Conservation (phyloP, 2,329 filamentous ascomycete species). For the Scortechinia acanthostroma region DNA sequence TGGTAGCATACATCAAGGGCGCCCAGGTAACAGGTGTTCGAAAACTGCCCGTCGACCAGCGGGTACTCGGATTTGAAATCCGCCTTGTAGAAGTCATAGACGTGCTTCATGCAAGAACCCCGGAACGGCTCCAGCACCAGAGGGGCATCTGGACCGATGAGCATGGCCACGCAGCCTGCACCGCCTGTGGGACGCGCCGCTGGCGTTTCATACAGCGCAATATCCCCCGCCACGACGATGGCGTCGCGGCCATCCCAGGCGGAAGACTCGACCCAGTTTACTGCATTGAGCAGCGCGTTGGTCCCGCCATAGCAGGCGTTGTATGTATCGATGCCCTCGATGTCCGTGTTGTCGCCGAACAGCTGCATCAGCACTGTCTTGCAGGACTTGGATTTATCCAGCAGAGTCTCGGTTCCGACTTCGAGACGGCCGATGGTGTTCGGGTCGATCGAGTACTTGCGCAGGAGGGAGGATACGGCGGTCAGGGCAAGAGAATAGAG, state of each 20-base stretch:
- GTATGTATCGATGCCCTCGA: conserved; percentile 42
- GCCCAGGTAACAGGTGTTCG: conserved; percentile 41
- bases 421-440: conserved; percentile 39
- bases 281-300: conserved; percentile 41
- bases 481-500: conserved; percentile 44
- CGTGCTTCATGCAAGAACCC: conserved; percentile 39
- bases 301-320: conserved; percentile 46
- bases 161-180: conserved; percentile 42
- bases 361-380: conserved; percentile 45
- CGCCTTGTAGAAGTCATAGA: conserved; percentile 46
- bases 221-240: conserved; percentile 41
- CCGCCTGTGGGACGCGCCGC: conserved; percentile 41
- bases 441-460: conserved; percentile 41
- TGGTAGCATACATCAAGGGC: conserved; percentile 42
- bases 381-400: conserved; percentile 46
- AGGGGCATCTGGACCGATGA: conserved; percentile 39
- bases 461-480: conserved; percentile 37
- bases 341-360: conserved; percentile 42
- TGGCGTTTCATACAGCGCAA: conserved; percentile 44
- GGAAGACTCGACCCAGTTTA: conserved; percentile 44
- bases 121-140: conserved; percentile 37
- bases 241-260: conserved; percentile 42
- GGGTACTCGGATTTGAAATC: conserved; percentile 43
- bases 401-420: conserved; percentile 42
- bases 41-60: conserved; percentile 41